These are phyloP conservation scores for Colletotrichum tamarilloi DNA, from an alignment of 2,329 filamentous ascomycete species.

Conservation along the genomic window DNA sequence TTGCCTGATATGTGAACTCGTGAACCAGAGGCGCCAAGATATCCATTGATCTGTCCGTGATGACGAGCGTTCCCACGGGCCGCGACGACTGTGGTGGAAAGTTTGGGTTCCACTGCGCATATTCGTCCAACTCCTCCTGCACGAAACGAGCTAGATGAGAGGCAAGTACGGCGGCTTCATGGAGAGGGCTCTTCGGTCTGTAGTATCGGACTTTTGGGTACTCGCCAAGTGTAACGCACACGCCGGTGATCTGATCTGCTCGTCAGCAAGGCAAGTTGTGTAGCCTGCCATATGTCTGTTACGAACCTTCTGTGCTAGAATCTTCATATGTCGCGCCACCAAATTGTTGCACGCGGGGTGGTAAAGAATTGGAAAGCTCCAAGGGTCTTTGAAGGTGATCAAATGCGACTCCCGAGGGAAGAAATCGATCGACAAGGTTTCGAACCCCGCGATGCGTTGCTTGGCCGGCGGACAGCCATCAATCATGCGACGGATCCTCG, in stretches of 20 bases:
- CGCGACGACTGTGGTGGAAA: conserved; percentile 85
- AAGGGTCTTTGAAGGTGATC: conserved; percentile 92
- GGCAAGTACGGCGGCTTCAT: conserved; percentile 90
- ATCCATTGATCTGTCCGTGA: conserved; percentile 95
- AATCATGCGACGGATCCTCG: conserved; percentile 76
- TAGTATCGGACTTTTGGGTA: conserved; percentile 95
- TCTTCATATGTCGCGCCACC: conserved; percentile 84
- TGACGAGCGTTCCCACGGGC: conserved; percentile 84
- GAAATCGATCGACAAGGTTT: conserved; percentile 88
- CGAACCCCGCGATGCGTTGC: conserved; percentile 82
- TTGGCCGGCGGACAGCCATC: conserved; percentile 76
- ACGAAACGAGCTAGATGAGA: conserved; percentile 90
- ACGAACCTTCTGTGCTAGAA: conserved; percentile 85
- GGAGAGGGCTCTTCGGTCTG: conserved; percentile 76
- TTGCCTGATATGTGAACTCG: conserved; percentile 98
- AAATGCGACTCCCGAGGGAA: conserved; percentile 92
- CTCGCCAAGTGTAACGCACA: conserved; percentile 93
- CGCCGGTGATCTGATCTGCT: conserved; percentile 74
- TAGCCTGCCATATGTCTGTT: conserved; percentile 10
- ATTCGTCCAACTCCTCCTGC: conserved; percentile 90
- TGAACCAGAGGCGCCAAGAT: conserved; percentile 87
- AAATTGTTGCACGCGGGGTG: conserved; percentile 90
- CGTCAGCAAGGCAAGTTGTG: conserved; percentile 33
- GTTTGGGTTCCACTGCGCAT: conserved; percentile 83
- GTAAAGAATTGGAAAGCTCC: conserved; percentile 93